Base-by-base conservation (phyloP, 306 rosid species). In the Casuarina glauca region DNA sequence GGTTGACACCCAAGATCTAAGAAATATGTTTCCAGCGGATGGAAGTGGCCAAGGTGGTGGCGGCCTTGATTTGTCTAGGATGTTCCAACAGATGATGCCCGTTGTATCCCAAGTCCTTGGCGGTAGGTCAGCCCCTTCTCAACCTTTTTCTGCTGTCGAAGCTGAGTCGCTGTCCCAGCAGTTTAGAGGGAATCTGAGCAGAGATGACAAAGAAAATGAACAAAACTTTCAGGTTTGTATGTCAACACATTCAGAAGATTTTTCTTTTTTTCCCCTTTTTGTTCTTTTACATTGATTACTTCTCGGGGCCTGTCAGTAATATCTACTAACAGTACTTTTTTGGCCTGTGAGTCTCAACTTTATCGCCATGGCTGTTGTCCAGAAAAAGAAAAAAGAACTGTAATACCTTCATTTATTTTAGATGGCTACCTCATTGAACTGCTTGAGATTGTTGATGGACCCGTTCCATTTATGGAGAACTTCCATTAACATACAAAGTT, bases 11-110 rank as follows among this genome's bases (percentile, higher is more conserved):
- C 96, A 85, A 81, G 96, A 91, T 79, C 48, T 91, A 63, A 93
- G 85, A 26, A 89, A 78, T 82, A 81, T 95, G 90, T 91, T 95
- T 86, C 15, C 88, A 38, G 97, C 95, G 58, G 78, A 76, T 70
- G 96, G 81, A 67, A 82, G 92, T 70, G 95, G 89, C 79, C 96
- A 91, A 76, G 90, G 91, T 71, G 91, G 97, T 44, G 93, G 97
- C 42, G 93, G 97, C 42, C 44, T 93, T 10, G 93, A 95, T 84
- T 85, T 93, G 73, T 89, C 97, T 26, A 89, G 93, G 80, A 91
- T 95, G 93, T 78, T 95, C 82, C 99, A 93, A 83, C 97, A 93
- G 88, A 93, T 96, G 98, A 90, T 96, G 97, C 98, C 99, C 41
- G 82, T 96, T 73, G 99, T 93, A 73, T 89, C 99, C 75, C 93